These are phyloP conservation scores for Dimocarpus longan DNA, from an alignment of 345 rosid species.

Conservation along the genomic window DNA sequence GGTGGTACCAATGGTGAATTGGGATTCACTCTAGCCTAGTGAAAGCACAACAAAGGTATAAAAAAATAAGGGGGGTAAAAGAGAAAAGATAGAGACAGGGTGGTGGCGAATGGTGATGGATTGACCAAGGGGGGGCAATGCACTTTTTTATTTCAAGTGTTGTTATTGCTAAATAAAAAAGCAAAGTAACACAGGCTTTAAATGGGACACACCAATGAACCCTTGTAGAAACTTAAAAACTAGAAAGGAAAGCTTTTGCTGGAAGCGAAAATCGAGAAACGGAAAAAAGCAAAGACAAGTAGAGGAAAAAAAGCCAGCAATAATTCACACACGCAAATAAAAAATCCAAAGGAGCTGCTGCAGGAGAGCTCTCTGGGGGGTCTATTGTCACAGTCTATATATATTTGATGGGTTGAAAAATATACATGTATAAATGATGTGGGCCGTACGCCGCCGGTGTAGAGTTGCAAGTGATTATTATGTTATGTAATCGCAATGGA, in stretches of 20 bases:
- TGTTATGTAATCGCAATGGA: not conserved
- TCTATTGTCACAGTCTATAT: not conserved
- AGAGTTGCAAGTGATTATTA: not conserved
- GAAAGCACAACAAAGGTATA: too few species aligned
- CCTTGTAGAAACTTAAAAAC: conserved; percentile 9
- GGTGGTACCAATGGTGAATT: not conserved
- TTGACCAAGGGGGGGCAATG: not conserved
- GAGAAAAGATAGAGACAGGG: not conserved
- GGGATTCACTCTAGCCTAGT: not conserved
- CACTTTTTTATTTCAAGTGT: not conserved
- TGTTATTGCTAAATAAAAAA: not conserved
- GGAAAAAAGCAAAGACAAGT: not conserved
- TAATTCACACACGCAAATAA: conserved; percentile 22
- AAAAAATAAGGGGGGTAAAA: too few species aligned
- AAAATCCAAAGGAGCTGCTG: not conserved
- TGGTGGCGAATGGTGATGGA: not conserved
- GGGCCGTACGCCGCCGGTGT: conserved; percentile 34
- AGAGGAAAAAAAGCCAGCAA: conserved; percentile 8
- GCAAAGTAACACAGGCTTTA: not conserved
- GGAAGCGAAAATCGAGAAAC: conserved; percentile 27
- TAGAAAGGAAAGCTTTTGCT: conserved; percentile 13
- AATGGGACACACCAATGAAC: not conserved
- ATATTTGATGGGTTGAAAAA: not conserved
- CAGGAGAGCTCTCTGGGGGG: not conserved
- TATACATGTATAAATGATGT: too few species aligned